A percentile compares a stretch with the other conserved stretches of the same genome.
These are phyloP conservation scores for Penicillium egyptiacum DNA, from an alignment of 495 filamentous ascomycete genomes.

Conservation along the genomic window DNA sequence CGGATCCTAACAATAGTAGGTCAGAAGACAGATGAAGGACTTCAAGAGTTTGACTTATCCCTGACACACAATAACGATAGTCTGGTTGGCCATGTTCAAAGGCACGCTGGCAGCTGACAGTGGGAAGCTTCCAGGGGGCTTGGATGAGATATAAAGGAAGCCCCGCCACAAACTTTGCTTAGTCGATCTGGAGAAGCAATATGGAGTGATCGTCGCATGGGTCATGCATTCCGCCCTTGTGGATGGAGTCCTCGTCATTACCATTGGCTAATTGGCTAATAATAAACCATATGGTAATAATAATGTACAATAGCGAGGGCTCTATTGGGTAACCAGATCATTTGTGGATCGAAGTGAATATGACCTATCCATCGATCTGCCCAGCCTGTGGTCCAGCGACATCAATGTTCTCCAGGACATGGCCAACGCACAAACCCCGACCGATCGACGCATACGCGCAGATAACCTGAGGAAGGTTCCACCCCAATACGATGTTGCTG, in stretches of 20 bases:
- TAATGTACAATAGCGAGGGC: too few relatives aligned
- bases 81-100: not conserved
- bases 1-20: not conserved
- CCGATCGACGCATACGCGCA: not conserved
- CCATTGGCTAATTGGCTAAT: too few relatives aligned
- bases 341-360: too few relatives aligned
- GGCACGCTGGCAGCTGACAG: not conserved
- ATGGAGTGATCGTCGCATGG: too few relatives aligned
- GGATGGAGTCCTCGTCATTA: too few relatives aligned
- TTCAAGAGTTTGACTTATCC: not conserved
- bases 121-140: not conserved
- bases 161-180: too few relatives aligned
- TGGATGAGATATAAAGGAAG: constrained; percentile 1
- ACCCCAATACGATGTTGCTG: too few relatives aligned
- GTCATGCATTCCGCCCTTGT: too few relatives aligned
- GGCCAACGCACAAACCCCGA: not conserved
- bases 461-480: not conserved
- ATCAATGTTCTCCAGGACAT: not conserved
- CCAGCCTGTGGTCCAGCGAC: not conserved
- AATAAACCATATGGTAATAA: too few relatives aligned
- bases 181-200: too few relatives aligned
- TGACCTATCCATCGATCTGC: too few relatives aligned
- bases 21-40: not conserved
- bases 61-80: not conserved
- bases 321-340: too few relatives aligned